These are phyloP conservation scores for Rubia yunnanensis DNA, from an alignment of 257 asterid genomes.

Conservation along the genomic window DNA sequence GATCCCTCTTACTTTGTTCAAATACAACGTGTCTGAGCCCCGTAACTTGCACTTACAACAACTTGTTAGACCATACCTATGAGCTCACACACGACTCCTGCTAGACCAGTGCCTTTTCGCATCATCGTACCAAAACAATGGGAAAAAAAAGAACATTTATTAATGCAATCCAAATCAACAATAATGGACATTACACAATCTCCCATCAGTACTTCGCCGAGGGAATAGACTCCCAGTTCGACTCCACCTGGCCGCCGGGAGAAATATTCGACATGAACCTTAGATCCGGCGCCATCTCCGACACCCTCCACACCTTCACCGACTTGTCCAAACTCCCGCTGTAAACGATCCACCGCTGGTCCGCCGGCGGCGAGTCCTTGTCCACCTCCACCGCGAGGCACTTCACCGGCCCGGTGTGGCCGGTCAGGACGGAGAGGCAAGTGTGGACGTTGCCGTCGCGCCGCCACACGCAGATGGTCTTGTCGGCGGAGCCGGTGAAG, in stretches of 20 bases:
- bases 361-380: conserved; percentile 25
- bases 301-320: conserved; percentile 74
- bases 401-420: conserved; percentile 84
- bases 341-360: conserved; percentile 54
- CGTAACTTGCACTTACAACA: too few species aligned
- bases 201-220: conserved; percentile 41
- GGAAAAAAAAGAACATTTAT: not conserved
- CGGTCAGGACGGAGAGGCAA: conserved; percentile 59
- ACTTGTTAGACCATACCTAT: too few species aligned
- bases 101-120: too few species aligned
- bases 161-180: not conserved
- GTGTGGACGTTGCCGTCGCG: conserved; percentile 47
- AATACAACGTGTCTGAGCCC: too few species aligned
- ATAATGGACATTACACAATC: not conserved
- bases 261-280: conserved; percentile 24
- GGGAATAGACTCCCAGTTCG: conserved; percentile 49
- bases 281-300: conserved; percentile 54
- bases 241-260: conserved; percentile 15
- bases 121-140: not conserved
- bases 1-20: too few species aligned
- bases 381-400: conserved; percentile 59
- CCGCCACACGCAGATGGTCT: conserved; percentile 70
- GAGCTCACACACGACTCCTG: too few species aligned
- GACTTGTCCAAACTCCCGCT: conserved; percentile 83
- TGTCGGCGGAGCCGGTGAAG: conserved; percentile 74